Conservation (phyloP, 345 rosid genomes). For the Citropsis articulata region DNA sequence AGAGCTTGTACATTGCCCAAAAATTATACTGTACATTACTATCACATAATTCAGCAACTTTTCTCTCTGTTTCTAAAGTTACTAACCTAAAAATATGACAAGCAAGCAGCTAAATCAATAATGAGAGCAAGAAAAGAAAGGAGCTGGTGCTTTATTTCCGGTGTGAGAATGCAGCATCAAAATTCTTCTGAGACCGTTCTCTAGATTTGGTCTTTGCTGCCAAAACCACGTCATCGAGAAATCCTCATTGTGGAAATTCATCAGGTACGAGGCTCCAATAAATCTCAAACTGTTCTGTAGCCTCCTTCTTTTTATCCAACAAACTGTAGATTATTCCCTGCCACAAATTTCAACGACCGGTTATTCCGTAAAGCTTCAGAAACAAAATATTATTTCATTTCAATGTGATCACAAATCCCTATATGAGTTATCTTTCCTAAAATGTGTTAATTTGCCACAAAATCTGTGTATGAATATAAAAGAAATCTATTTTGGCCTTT, state of each 20-base stretch:
- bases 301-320: slow-evolving; percentile 69
- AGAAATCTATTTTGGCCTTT: not conserved
- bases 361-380: not conserved
- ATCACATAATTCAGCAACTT: not conserved
- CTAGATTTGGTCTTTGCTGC: slow-evolving; percentile 64
- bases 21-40: not conserved
- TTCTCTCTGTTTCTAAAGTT: not conserved
- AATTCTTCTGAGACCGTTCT: slow-evolving; percentile 52
- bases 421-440: not conserved
- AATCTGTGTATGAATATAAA: not conserved
- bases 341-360: slow-evolving; percentile 3
- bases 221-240: slow-evolving; percentile 71
- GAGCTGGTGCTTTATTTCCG: slow-evolving; percentile 8
- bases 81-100: not conserved
- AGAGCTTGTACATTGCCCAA: not conserved
- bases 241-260: slow-evolving; percentile 82
- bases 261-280: slow-evolving; percentile 77
- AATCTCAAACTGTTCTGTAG: slow-evolving; percentile 68
- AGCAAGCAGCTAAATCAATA: not conserved
- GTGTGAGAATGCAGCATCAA: slow-evolving; percentile 42
- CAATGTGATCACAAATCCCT: not conserved
- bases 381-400: not conserved
- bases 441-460: not conserved
- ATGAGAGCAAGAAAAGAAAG: not conserved
- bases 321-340: slow-evolving; percentile 91